A percentile compares a stretch with the other conserved stretches of the same genome.
These are phyloP conservation scores for Scutellaria galericulata DNA, from an alignment of 257 asterid genomes.

Conservation along the genomic window DNA sequence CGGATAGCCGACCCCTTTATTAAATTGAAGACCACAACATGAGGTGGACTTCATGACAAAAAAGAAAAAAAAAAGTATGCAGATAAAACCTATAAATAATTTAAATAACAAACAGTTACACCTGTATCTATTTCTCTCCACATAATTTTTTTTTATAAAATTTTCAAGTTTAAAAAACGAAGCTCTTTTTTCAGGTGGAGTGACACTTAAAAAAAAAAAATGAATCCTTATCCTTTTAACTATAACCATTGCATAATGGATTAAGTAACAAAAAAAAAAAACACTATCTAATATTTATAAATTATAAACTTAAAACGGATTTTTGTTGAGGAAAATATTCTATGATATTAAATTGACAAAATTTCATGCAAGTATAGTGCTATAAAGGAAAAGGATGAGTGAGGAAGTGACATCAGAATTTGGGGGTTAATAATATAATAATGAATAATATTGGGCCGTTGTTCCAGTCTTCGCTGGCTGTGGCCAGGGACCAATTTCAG, in stretches of 20 bases:
- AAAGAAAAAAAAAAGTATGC: too few species aligned
- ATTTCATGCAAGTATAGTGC: background rate
- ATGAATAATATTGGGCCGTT: slow-evolving; percentile 4
- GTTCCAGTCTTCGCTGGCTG: slow-evolving; percentile 7
- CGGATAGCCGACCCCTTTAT: too few species aligned
- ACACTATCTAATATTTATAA: background rate
- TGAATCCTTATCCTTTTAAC: too few species aligned
- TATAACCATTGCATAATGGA: too few species aligned
- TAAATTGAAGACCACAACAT: slow-evolving; percentile 8
- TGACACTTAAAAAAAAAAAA: too few species aligned
- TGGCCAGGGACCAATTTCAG: background rate
- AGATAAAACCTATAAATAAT: background rate
- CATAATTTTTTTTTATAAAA: too few species aligned
- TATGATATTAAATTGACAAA: background rate
- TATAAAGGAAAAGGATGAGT: background rate
- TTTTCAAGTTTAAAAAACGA: too few species aligned
- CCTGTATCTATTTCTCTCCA: too few species aligned
- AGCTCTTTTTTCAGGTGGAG: too few species aligned
- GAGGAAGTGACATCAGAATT: slow-evolving; percentile 16
- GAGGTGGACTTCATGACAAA: slow-evolving; percentile 11
- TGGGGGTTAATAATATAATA: slow-evolving; percentile 30
- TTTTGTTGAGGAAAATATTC: too few species aligned
- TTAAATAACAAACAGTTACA: too few species aligned
- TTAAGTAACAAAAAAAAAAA: background rate
- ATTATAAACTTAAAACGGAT: background rate